These are phyloP conservation scores for Sporothrix curviconia DNA, from an alignment of 2,329 filamentous ascomycete genomes.

Conservation along the genomic window DNA sequence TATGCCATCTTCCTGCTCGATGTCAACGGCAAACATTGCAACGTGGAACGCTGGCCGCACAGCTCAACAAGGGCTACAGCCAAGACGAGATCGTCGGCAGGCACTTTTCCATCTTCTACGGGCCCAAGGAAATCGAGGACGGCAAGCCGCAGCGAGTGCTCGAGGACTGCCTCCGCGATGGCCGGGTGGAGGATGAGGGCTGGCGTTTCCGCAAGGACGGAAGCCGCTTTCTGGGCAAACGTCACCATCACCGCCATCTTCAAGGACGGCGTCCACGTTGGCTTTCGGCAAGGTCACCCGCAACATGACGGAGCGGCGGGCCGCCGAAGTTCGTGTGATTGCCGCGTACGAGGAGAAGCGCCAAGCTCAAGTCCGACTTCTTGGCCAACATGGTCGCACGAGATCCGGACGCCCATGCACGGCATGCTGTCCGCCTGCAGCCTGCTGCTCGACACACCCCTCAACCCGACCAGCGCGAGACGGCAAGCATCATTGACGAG, in stretches of 20 bases:
- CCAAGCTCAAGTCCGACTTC: constrained; percentile 56
- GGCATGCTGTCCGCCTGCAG: constrained; percentile 54
- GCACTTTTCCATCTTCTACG: constrained; percentile 54
- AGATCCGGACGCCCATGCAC: constrained; percentile 59
- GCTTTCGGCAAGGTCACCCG: constrained; percentile 54
- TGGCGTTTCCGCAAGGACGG: constrained; percentile 55
- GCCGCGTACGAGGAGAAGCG: constrained; percentile 55
- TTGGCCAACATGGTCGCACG: constrained; percentile 58
- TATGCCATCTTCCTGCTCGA: constrained; percentile 59
- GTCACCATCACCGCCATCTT: constrained; percentile 53
- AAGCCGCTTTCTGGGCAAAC: constrained; percentile 54
- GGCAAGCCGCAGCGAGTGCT: constrained; percentile 48
- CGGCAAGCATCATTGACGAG: constrained; percentile 51
- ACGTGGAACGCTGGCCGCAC: constrained; percentile 54
- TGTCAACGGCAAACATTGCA: constrained; percentile 44
- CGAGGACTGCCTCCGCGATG: constrained; percentile 45
- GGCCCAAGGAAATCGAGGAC: constrained; percentile 40
- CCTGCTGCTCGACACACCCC: constrained; percentile 47
- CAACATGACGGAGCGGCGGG: constrained; percentile 49
- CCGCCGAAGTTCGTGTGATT: constrained; percentile 48
- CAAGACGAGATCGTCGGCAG: constrained; percentile 49
- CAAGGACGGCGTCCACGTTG: constrained; percentile 44
- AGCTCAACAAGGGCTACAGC: constrained; percentile 49
- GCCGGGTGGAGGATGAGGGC: constrained; percentile 52
- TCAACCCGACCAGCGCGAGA: constrained; percentile 50